Evolutionary conservation across 73 alveolate genomes (phyloP), one percentile per base, ranked within the genome.

Genomic region (Tetrahymena borealis): DNA sequence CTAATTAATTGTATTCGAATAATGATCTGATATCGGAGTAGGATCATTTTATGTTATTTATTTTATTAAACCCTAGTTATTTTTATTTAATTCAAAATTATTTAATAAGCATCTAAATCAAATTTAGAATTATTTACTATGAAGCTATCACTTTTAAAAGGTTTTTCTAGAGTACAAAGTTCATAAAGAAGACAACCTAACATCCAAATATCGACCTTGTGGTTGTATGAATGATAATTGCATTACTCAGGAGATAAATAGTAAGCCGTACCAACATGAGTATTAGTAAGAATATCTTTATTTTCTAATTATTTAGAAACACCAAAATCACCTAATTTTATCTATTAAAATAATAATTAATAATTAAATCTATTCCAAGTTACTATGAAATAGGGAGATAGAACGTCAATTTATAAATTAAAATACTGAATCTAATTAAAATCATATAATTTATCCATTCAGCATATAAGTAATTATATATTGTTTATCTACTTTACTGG

Each of bases 201-300:
- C 40, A 94, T 94, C 97, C 97, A 95, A 37, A 95, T 94, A 78
- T 95, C 97, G 6, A 95, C 91, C 85, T 95, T 95, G 10, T 79
- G 91, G 43, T 95, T 91, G 40, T 91, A 85, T 20, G 94, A 38
- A 38, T 91, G 90, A 18, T 93, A 95, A 42, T 92, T 38, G 90
- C 97, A 95, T 24, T 94, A 85, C 78, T 95, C 97, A 39, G 97
- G 97, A 41, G 96, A 91, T 7, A 94, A 78, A 90, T 95, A 95
- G 41, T 95, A 95, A 18, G 97, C 96, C 40, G 97, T 95, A 39
- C 97, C 97, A 16, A 93, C 92, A 78, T 92, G 90, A 33, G 90
- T 33, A 38, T 33, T 38, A 15, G 42, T 60, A 78, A 78, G 90
- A 37, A 93, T 93, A 5, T 42, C 78, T 78, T 79, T 31, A 37